Base-by-base conservation (phyloP, 2,329 filamentous ascomycete species). In the Xylariaceae sp. region DNA sequence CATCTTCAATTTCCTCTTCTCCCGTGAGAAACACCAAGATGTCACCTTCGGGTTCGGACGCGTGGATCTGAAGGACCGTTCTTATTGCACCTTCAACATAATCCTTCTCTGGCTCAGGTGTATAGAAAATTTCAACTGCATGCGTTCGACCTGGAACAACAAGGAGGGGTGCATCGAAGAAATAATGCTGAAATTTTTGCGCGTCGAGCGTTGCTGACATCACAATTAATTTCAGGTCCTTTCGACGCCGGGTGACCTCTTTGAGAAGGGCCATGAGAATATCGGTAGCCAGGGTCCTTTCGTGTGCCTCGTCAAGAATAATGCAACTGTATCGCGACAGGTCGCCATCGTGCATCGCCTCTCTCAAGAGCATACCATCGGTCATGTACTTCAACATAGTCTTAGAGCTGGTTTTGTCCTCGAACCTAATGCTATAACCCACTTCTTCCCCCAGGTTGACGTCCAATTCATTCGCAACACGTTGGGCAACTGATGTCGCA, bases 331-430 rank as follows among this genome's bases (percentile, higher is more conserved):
- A 99, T 52, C 91, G 88, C 49, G 82, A 86, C 74, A 99, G 83
- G 64, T 95, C 83, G 68, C 91, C 89, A 71, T 99, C 94, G 73
- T 96, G 86, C 86, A 99, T 95, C 54, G 94, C 91, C 74, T 99
- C 94, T 67, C 94, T 80, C 67, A 97, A 80, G 66, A 99, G 84
- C 87, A 99, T 97, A 83, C 95, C 95, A 69, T 99, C 94, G 44
- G 95, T 99, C 94, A 99, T 99, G 78, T 99, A 99, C 78, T 99
- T 99, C 70, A 99, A 83, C 58, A 95, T 83, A 1, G 94, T 99
- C 72, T 89, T 91, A 55, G 85, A 83, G 49, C 88, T 83, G 1
- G 94, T 97, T 76, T 85, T 88, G 71, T 99, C 94, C 73, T 99
- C 95, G 73, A 99, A 99, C 78, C 94, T 90, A 71, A 99, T 97